Conservation (phyloP, 129 eudicot species). For the Escallonia herrerae region DNA sequence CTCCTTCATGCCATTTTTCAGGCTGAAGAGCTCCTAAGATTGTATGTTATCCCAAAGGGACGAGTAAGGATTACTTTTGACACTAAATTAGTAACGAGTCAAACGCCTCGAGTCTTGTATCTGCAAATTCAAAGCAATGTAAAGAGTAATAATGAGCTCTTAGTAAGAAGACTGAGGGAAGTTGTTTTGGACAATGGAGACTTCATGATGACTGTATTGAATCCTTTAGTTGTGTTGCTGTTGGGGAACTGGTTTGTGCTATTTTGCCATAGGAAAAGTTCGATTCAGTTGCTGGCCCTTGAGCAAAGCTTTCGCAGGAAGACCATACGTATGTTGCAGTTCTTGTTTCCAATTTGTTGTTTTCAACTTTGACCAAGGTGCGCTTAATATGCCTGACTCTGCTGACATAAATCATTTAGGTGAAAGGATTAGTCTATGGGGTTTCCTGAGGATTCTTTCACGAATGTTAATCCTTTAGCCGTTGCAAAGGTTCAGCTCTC, state of each 20-base stretch:
- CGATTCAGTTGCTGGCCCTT: conserved; percentile 79
- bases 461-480: conserved; percentile 32
- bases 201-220: conserved; percentile 69
- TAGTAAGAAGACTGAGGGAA: conserved; percentile 77
- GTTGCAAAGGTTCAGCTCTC: conserved; percentile 54
- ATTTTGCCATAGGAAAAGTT: conserved; percentile 82
- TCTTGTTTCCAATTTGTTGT: background rate
- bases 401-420: conserved; percentile 31
- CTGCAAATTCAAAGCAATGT: conserved; percentile 44
- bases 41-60: conserved; percentile 84
- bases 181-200: conserved; percentile 90
- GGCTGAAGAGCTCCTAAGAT: conserved; percentile 54
- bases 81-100: conserved; percentile 36
- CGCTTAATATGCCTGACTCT: conserved; percentile 12
- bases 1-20: conserved; percentile 27
- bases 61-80: conserved; percentile 55
- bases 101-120: conserved; percentile 58
- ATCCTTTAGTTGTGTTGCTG: conserved; percentile 54
- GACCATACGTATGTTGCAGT: conserved; percentile 45
- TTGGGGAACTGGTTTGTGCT: conserved; percentile 71
- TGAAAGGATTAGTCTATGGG: conserved; percentile 45
- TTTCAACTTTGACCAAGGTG: background rate
- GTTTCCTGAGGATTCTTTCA: conserved; percentile 32
- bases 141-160: conserved; percentile 27
- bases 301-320: conserved; percentile 63